Percentiles rank a stretch among this genome's conserved stretches.
These are phyloP conservation scores for Calonectria multiphialidica DNA, from an alignment of 2,329 filamentous ascomycete genomes.

Conservation along the genomic window DNA sequence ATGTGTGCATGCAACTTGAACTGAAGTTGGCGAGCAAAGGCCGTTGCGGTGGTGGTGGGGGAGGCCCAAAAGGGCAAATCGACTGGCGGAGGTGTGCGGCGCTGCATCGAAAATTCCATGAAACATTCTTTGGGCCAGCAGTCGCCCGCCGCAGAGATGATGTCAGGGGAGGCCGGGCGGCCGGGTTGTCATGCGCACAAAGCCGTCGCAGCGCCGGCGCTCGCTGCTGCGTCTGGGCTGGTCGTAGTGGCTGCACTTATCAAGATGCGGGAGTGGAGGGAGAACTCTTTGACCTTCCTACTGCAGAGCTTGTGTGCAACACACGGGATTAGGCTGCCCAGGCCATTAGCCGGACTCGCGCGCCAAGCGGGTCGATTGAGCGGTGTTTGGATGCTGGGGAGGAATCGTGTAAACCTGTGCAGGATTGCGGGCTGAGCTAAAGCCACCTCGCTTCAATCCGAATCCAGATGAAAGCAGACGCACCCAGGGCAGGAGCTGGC, in stretches of 20 bases:
- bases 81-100: background rate
- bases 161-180: constrained; percentile 37
- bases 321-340: background rate
- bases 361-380: constrained; percentile 12
- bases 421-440: constrained; percentile 7
- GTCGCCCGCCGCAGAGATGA: constrained; percentile 31
- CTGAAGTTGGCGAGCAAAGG: background rate
- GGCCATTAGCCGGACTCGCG: background rate
- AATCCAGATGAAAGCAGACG: background rate
- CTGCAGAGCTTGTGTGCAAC: background rate
- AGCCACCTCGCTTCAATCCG: constrained; percentile 10
- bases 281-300: constrained; percentile 10
- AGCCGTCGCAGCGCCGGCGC: constrained; percentile 10
- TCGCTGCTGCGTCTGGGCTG: constrained; percentile 15
- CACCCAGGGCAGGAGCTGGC: constrained; percentile 1
- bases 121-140: constrained; percentile 39
- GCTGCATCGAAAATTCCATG: constrained; percentile 42
- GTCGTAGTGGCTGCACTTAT: constrained; percentile 1
- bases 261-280: constrained; percentile 2
- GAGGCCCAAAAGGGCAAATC: background rate
- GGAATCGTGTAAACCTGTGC: background rate
- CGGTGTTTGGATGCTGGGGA: constrained; percentile 3
- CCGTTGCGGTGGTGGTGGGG: constrained; percentile 2
- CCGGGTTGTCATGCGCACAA: constrained; percentile 23
- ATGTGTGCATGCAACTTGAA: constrained; percentile 11